Evolutionary conservation across 139 green algal species (phyloP), one percentile per base, ranked within the genome.

Genomic region (Asterochloris sp.): DNA sequence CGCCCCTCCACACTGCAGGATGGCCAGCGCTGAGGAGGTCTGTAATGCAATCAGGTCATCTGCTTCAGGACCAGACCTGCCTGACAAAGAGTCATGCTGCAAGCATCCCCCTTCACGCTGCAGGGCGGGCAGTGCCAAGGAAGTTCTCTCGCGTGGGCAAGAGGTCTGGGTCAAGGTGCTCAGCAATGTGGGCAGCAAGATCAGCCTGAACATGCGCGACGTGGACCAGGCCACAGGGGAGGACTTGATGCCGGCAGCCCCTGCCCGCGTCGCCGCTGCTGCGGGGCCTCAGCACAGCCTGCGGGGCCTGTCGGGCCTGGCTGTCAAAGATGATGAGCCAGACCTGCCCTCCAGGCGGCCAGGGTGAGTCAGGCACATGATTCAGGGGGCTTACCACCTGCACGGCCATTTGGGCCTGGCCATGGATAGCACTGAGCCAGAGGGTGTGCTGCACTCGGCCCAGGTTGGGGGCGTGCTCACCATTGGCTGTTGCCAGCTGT

Each of bases 201-300:
- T 87, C 60, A 89, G 88, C 0, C 89, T 99, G 23, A 93, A 86
- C 74, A 98, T 99, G 91, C 85, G 92, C 0, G 96, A 99, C 78
- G 97, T 99, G 66, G 95, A 99, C 91, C 97, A 99, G 83, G 87
- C 85, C 13, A 98, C 89, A 23, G 95, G 95, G 1, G 54, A 90
- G 82, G 94, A 98, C 81, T 85, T 98, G 81, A 79, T 94, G 54
- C 94, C 94, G 29, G n/a, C 38, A 15, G 61, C 66, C 26, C 62
- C 26, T 62, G 69, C 62, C 19, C 28, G 62, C 73, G 66, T 23
- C 24, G 77, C 75, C 26, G 24, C 77, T 16, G 83, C 84, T 61
- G 67, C 82, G 11, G 83, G 21, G 69, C 77, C 69, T 38, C 71
- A 26, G 64, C n/a, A 69, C 61, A 62, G 76, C 78, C 83, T 97